These are phyloP conservation scores for Daldinia bambusicola DNA, from an alignment of 495 filamentous ascomycete genomes.

Conservation along the genomic window DNA sequence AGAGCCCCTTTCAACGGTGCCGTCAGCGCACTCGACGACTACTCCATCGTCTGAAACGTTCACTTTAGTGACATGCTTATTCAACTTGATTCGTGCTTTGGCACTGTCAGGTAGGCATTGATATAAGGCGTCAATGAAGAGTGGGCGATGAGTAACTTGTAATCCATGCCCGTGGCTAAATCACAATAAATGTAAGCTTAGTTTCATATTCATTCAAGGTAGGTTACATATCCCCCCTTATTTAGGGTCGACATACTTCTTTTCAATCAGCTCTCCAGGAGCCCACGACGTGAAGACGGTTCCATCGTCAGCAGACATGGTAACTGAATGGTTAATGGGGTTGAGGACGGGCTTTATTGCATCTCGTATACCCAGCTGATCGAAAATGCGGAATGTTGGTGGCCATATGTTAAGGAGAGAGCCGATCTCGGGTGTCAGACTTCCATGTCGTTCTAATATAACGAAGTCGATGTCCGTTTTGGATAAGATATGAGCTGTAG, in stretches of 20 bases:
- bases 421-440: constrained; percentile 55
- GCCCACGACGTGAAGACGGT: constrained; percentile 7
- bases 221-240: too few relatives aligned
- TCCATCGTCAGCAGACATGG: constrained; percentile 42
- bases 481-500: constrained; percentile 59
- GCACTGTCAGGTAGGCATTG: constrained; percentile 48
- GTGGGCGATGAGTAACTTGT: constrained; percentile 49
- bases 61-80: constrained; percentile 49
- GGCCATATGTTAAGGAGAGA: constrained; percentile 54
- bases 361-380: constrained; percentile 60
- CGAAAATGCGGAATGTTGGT: constrained; percentile 52
- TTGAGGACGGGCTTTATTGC: constrained; percentile 29
- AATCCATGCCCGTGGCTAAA: constrained; percentile 51
- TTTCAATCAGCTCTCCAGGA: constrained; percentile 7
- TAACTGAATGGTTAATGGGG: constrained; percentile 25
- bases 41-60: constrained; percentile 43
- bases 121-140: constrained; percentile 51
- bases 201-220: neutral
- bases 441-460: constrained; percentile 56
- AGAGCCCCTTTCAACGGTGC: constrained; percentile 53
- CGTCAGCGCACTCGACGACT: constrained; percentile 53
- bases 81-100: constrained; percentile 45
- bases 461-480: constrained; percentile 59
- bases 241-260: constrained; percentile 22
- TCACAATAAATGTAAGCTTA: neutral